Base-by-base conservation (phyloP, 805 yeast species). In the Candida manassasensis region DNA sequence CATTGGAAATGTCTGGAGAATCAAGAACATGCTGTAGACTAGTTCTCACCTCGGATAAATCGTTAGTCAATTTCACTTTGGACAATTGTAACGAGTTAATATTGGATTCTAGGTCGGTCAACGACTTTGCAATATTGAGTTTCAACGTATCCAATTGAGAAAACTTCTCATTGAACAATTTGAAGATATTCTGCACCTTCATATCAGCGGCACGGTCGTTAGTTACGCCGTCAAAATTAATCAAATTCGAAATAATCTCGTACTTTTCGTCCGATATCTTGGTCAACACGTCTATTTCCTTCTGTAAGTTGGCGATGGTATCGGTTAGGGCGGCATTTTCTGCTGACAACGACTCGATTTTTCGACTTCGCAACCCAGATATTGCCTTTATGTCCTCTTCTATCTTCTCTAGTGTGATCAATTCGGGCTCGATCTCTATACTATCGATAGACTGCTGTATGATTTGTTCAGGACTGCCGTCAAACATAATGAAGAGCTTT, bases 391-490 rank as follows among this genome's bases (percentile, higher is more conserved):
- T 48, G 33, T 62, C 57, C 10, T 60, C 69, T 7, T 67, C 63
- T 13, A 73, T 69, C 24, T 72, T 50, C 30, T 69, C 69, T 2
- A 75, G 48, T 2, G 71, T 64, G 18, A 58, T 59, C 25, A 75
- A 44, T 41, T 77, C 81, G 1, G 75, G 71, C 42, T 71, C 71
- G 4, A 74, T 67, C 39, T 74, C 75, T 35, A 72, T 28, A 3
- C 28, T 21, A 18, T 29, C 34, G 16, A 36, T 36, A 6, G 37
- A 31, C 19, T 40, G 26, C 26, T 41, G 44, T 12, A 44, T 35
- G 21, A 36, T 32, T 14, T 42, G 41, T 25, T 34, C 41, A 3
- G 45, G 12, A 24, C 12, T 24, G 9, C 27, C 27, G 8, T 24
- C 12, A 8, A n/a, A 7, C 27, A 24, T 24, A 8, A 11, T 24